Evolutionary conservation across 352 stramenopile genomes (phyloP).

Genomic region (Phytophthora sp.): DNA sequence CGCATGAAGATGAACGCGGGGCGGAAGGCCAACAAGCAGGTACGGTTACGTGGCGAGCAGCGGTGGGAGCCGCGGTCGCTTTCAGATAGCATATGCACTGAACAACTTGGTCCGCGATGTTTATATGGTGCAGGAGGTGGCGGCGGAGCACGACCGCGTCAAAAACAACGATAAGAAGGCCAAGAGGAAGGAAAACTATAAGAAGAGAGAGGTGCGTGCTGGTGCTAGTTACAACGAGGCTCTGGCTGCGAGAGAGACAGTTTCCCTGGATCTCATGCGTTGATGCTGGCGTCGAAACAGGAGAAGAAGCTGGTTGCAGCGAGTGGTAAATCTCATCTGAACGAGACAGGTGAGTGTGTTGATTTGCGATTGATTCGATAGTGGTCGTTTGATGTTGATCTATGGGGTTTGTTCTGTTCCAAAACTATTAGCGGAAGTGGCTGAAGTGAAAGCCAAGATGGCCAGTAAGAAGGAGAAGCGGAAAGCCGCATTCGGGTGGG

Average conservation of each 20-base stretch:
- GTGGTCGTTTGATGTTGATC: not conserved
- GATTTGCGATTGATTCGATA: not conserved
- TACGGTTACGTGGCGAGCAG: slow-evolving; percentile 11
- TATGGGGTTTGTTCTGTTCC: not conserved
- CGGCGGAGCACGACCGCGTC: slow-evolving; percentile 69
- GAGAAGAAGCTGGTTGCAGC: slow-evolving; percentile 56
- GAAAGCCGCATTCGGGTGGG: slow-evolving; percentile 84
- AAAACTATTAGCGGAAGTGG: slow-evolving; percentile 50
- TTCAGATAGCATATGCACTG: not conserved
- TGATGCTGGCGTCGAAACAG: slow-evolving; percentile 27
- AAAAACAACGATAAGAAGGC: slow-evolving; percentile 72
- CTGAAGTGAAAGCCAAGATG: slow-evolving; percentile 68
- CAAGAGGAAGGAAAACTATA: slow-evolving; percentile 61
- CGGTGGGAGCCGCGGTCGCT: not conserved
- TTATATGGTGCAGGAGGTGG: slow-evolving; percentile 58
- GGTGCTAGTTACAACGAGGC: not conserved
- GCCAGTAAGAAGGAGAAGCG: slow-evolving; percentile 77
- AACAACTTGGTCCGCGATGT: not conserved
- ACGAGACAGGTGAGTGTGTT: slow-evolving; percentile 59
- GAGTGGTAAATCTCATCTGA: slow-evolving; percentile 60
- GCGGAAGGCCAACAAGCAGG: slow-evolving; percentile 82
- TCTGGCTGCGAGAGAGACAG: not conserved
- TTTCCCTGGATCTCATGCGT: not conserved
- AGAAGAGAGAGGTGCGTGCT: slow-evolving; percentile 54
- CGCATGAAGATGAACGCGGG: slow-evolving; percentile 88